Evolutionary conservation across 2,329 filamentous ascomycete species (phyloP), one percentile per base, ranked within the genome.

Genomic region (Alternaria solani): DNA sequence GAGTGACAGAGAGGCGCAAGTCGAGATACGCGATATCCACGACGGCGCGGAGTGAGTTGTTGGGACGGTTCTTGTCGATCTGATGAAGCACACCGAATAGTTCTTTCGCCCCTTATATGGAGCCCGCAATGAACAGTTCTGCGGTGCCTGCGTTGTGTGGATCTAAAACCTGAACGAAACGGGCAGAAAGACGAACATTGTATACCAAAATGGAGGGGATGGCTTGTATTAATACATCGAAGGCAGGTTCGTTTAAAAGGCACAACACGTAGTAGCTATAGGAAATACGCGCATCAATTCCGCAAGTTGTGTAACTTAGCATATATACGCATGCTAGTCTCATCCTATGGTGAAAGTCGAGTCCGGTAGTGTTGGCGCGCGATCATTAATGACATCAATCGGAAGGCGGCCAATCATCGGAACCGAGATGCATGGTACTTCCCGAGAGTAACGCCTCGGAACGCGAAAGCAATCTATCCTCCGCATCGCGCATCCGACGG

Each of bases 1-100:
- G 30, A 77, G 77, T 39, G 74, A 78, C 43, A 54, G 76, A 52
- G 70, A 74, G 39, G 59, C 64, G 30, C 65, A 68, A 42, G 61
- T 71, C 1, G 66, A 72, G 55, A 70, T 72, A 41, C 65, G 69
- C 28, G 64, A 67, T 23, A 61, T 69, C 11, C 65, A 64, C 42
- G 65, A 71, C 20, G 47, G 60, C 32, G 53, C 46, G 39, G 55
- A 58, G 54, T 61, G 46, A 63, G 36, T 51, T 20, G 58, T 47
- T 30, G 7, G 30, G 16, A 18, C 47, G 16, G 25, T 42, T 26
- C 30, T 55, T 6, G 20, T 25, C 8, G 18, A 38, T 20, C 20
- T 26, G 20, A 11, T 14, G 14, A n/a, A 39, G 28, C 34, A 39
- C 14, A 36, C 26, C n/a, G 11, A 41, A 34, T 7, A 23, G 18